These are phyloP conservation scores for Dissoconium aciculare DNA, from an alignment of 2,329 filamentous ascomycete species.

Conservation along the genomic window DNA sequence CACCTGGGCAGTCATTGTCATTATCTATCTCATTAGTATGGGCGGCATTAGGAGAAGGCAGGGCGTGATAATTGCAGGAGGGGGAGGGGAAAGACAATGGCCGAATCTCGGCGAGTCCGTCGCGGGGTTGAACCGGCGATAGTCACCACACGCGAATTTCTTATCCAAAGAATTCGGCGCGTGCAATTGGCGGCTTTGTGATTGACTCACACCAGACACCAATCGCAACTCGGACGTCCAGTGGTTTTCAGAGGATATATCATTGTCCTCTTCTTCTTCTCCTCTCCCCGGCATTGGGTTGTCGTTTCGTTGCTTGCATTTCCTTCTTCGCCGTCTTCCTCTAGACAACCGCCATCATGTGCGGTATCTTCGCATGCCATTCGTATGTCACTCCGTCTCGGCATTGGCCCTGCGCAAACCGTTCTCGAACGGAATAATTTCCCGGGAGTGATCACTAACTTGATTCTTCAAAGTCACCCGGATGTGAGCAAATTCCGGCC, in stretches of 20 bases:
- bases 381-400: too few relatives aligned
- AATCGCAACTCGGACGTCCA: slow-evolving; percentile 1
- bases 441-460: too few relatives aligned
- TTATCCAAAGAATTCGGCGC: not conserved
- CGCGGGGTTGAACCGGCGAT: not conserved
- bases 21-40: too few relatives aligned
- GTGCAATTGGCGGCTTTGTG: not conserved
- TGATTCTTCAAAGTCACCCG: slow-evolving; percentile 65
- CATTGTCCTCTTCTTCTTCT: not conserved
- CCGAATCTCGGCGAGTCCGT: not conserved
- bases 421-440: too few relatives aligned
- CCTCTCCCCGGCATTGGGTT: not conserved
- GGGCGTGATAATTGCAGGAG: too few relatives aligned
- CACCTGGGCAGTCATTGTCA: too few relatives aligned
- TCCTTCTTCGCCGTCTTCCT: not conserved
- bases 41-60: too few relatives aligned
- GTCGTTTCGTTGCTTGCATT: not conserved
- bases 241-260: not conserved
- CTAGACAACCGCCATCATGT: slow-evolving; percentile 49
- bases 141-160: not conserved
- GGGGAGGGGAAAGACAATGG: too few relatives aligned
- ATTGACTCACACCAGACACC: not conserved
- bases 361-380: slow-evolving; percentile 94
- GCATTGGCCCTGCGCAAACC: too few relatives aligned
- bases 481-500: slow-evolving; percentile 96